phyloP scores from a whole-genome alignment of 495 filamentous ascomycete genomes.

The Penicillium psychrofluorescens region DNA sequence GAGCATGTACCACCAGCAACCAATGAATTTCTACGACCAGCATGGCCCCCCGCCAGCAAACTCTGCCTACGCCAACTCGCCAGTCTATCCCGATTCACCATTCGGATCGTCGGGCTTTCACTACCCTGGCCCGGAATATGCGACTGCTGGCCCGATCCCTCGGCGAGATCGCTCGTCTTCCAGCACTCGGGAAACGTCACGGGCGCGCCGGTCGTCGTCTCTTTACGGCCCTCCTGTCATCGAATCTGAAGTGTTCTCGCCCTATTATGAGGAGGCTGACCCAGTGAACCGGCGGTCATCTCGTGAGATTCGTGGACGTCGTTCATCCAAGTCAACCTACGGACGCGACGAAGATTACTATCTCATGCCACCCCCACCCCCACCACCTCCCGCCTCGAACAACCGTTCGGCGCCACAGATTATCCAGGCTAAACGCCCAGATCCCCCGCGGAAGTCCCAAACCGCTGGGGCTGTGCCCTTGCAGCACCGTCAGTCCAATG shows the following conservation, averaged over 20 bases:
- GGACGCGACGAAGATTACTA: conserved; percentile 37
- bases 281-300: conserved; percentile 15
- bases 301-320: conserved; percentile 19
- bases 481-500: conserved; percentile 24
- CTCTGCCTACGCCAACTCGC: conserved; percentile 27
- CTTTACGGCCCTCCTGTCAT: conserved; percentile 23
- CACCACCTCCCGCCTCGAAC: conserved; percentile 22
- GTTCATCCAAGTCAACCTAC: conserved; percentile 5
- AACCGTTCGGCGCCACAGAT: conserved; percentile 23
- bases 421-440: conserved; percentile 27
- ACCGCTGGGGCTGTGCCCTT: conserved; percentile 18
- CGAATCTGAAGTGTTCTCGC: conserved; percentile 18
- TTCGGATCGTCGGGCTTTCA: conserved; percentile 16
- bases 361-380: conserved; percentile 39
- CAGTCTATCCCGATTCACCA: conserved; percentile 21
- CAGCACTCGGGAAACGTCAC: conserved; percentile 22
- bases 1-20: conserved; percentile 24
- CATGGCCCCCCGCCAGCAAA: conserved; percentile 28
- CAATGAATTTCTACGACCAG: conserved; percentile 22
- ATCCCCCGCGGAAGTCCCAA: conserved; percentile 20
- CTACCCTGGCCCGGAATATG: conserved; percentile 20
- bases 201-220: conserved; percentile 22
- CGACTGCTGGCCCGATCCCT: conserved; percentile 10
- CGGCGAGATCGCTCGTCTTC: conserved; percentile 27
- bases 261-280: conserved; percentile 22